Conservation (phyloP, 2,329 filamentous ascomycete genomes). For the Fusarium tupiense region DNA sequence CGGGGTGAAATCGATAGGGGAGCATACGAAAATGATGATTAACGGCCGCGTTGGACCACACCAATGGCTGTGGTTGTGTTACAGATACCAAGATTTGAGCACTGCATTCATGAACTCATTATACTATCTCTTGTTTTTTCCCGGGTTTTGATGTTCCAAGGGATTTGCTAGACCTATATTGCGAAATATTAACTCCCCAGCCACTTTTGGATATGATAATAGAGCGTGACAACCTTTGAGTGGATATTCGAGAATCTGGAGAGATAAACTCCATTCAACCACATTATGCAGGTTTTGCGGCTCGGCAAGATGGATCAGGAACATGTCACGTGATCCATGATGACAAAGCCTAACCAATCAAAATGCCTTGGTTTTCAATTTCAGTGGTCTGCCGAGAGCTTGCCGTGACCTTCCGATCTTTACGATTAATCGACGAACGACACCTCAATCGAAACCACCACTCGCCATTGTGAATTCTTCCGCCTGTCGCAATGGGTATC, state of each 20-base stretch:
- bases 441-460: conserved; percentile 51
- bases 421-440: conserved; percentile 48
- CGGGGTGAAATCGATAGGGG: conserved; percentile 76
- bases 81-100: conserved; percentile 38
- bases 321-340: neutral
- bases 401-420: conserved; percentile 48
- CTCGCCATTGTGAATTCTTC: conserved; percentile 53
- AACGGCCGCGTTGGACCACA: conserved; percentile 32
- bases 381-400: conserved; percentile 52
- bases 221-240: neutral
- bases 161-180: conserved; percentile 19
- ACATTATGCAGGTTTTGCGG: conserved; percentile 3
- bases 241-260: neutral
- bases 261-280: neutral
- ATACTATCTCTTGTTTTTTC: conserved; percentile 25
- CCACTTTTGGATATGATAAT: neutral
- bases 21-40: conserved; percentile 43
- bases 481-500: conserved; percentile 68
- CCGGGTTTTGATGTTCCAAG: conserved; percentile 14
- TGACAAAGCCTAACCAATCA: conserved; percentile 55
- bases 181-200: neutral
- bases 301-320: neutral
- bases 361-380: conserved; percentile 53
- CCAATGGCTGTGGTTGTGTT: conserved; percentile 32
- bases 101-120: conserved; percentile 33